These are phyloP conservation scores for Tetratostichococcus sp. DNA, from an alignment of 139 green algal genomes.

Conservation along the genomic window DNA sequence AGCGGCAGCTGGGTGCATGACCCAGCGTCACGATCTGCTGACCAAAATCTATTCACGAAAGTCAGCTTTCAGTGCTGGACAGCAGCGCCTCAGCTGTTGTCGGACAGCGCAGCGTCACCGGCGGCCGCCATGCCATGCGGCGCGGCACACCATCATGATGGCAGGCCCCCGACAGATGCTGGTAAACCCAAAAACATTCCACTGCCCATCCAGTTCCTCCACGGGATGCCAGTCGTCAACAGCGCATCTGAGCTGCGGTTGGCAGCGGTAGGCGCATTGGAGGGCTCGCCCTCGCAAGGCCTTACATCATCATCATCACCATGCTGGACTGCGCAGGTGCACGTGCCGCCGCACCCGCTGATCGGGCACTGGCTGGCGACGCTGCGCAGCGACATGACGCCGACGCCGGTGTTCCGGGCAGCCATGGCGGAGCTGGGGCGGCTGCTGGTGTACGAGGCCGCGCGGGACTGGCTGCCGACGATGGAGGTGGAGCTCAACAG, in stretches of 20 bases:
- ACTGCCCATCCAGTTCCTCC: too few relatives aligned
- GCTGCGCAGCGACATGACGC: conserved; percentile 76
- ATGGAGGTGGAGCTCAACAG: conserved; percentile 76
- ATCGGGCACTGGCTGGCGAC: conserved; percentile 96
- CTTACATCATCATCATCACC: too few relatives aligned
- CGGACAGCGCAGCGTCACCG: not conserved
- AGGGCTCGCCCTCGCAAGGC: too few relatives aligned
- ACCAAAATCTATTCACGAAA: too few relatives aligned
- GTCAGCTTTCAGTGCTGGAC: too few relatives aligned
- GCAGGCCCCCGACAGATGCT: not conserved
- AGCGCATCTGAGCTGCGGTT: too few relatives aligned
- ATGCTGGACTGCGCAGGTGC: conserved; percentile 84
- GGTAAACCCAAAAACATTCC: not conserved
- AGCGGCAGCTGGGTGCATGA: too few relatives aligned
- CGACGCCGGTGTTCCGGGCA: conserved; percentile 75
- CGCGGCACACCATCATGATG: not conserved
- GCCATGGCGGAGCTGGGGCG: conserved; percentile 86
- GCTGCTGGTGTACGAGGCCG: conserved; percentile 86
- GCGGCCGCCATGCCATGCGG: too few relatives aligned
- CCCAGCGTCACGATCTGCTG: too few relatives aligned
- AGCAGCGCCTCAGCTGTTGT: too few relatives aligned
- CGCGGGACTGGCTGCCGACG: conserved; percentile 82
- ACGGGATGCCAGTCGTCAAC: too few relatives aligned
- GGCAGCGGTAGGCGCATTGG: too few relatives aligned
- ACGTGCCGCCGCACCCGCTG: conserved; percentile 92